phyloP scores from a whole-genome alignment of 306 rosid species.

The Glycine tomentella region DNA sequence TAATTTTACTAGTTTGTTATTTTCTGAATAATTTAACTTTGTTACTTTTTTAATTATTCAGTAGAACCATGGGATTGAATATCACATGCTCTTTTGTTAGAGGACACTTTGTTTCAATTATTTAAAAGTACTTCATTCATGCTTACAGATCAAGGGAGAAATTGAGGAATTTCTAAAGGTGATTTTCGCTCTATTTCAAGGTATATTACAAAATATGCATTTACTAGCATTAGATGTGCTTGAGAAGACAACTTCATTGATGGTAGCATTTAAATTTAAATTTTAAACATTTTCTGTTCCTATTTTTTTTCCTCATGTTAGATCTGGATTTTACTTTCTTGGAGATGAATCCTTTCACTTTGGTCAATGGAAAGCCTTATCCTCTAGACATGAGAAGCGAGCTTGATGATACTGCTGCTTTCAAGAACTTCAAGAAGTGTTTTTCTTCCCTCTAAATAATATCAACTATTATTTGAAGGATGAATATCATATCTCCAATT shows the following conservation, averaged over 20 bases:
- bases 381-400: slow-evolving; percentile 99
- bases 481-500: slow-evolving; percentile 28
- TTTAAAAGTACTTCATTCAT: slow-evolving; percentile 8
- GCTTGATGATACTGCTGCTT: slow-evolving; percentile 95
- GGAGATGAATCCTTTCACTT: slow-evolving; percentile 97
- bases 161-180: slow-evolving; percentile 79
- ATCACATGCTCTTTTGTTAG: slow-evolving; percentile 1
- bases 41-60: neutral
- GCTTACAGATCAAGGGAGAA: slow-evolving; percentile 72
- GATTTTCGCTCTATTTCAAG: slow-evolving; percentile 77
- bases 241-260: slow-evolving; percentile 31
- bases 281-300: neutral
- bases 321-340: slow-evolving; percentile 97
- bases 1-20: slow-evolving; percentile 2
- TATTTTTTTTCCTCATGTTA: slow-evolving; percentile 38
- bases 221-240: neutral
- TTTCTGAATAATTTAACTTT: neutral
- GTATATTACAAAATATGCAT: slow-evolving; percentile 47
- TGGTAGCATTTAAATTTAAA: neutral
- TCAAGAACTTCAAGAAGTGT: slow-evolving; percentile 97
- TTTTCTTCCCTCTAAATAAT: slow-evolving; percentile 41
- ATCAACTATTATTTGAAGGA: slow-evolving; percentile 29
- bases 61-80: slow-evolving; percentile 12
- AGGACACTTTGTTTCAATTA: slow-evolving; percentile 14
- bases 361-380: slow-evolving; percentile 92